Percentiles rank a stretch among this genome's conserved stretches.
Conservation (phyloP, 208 protist species). For the Kentomonas sorsogonicus region DNA sequence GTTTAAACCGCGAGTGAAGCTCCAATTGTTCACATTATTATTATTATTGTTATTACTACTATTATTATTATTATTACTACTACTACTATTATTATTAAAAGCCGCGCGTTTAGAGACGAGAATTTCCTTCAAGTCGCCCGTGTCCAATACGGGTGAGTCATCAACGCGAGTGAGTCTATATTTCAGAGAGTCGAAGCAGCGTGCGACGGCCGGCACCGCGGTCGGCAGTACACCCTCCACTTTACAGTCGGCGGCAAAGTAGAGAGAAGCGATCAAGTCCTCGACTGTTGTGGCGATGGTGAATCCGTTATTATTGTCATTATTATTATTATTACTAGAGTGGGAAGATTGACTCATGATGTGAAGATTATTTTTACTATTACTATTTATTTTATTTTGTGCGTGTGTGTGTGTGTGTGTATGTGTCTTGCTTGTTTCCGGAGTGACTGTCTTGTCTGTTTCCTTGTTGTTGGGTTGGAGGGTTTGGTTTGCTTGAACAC, state of each 20-base stretch:
- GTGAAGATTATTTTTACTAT: too few species aligned
- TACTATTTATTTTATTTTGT: neutral
- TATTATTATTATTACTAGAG: constrained; percentile 2
- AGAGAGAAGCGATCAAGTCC: constrained; percentile 37
- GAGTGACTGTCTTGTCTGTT: constrained; percentile 5
- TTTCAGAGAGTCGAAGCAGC: constrained; percentile 4
- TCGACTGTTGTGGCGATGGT: constrained; percentile 41
- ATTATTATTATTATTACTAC: too few species aligned
- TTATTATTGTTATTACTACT: too few species aligned
- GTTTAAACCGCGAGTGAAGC: too few species aligned
- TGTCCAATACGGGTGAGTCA: constrained; percentile 33
- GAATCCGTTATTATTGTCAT: constrained; percentile 9
- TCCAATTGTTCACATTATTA: too few species aligned
- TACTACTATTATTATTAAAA: too few species aligned
- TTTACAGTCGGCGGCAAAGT: constrained; percentile 58
- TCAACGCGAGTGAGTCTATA: constrained; percentile 52
- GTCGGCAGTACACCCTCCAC: constrained; percentile 33
- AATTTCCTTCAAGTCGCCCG: constrained; percentile 43
- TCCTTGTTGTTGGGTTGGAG: constrained; percentile 1
- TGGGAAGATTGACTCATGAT: neutral
- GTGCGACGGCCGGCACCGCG: constrained; percentile 23
- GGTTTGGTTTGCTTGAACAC: neutral
- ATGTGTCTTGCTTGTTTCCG: constrained; percentile 10
- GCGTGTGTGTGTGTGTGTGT: constrained; percentile 2
- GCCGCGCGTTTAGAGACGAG: too few species aligned